These are phyloP conservation scores for Cetradonia linearis DNA, from an alignment of 495 filamentous ascomycete species.

Conservation along the genomic window DNA sequence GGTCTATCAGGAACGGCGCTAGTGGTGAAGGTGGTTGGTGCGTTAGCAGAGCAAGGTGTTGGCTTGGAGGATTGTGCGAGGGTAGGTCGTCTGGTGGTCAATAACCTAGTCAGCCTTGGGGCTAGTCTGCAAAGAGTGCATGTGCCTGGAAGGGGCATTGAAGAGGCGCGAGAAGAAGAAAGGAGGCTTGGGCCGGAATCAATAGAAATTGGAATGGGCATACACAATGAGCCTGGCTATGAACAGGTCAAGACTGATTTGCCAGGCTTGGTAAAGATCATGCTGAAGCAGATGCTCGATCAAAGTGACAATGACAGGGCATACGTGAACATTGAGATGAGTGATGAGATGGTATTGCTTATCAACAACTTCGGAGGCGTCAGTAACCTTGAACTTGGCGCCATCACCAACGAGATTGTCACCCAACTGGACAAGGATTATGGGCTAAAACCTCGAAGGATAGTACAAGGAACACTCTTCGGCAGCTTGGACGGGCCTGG, in stretches of 20 bases:
- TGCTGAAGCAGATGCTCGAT: conserved; percentile 77
- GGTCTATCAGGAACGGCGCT: conserved; percentile 88
- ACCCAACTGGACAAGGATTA: conserved; percentile 60
- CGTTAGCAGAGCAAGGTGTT: conserved; percentile 64
- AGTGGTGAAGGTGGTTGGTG: conserved; percentile 81
- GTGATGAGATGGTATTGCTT: conserved; percentile 60
- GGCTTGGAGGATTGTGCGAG: conserved; percentile 56
- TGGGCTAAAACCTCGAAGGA: conserved; percentile 60
- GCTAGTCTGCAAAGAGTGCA: conserved; percentile 83
- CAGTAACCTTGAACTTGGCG: conserved; percentile 77
- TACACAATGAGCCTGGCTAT: conserved; percentile 91
- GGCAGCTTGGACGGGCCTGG: conserved; percentile 88
- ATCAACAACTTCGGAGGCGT: conserved; percentile 95
- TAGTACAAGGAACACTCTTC: conserved; percentile 51
- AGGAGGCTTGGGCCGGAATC: conserved; percentile 39
- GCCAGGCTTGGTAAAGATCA: conserved; percentile 58
- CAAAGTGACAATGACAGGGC: conserved; percentile 67
- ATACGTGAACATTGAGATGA: conserved; percentile 56
- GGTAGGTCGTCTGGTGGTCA: conserved; percentile 59
- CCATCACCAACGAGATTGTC: conserved; percentile 80
- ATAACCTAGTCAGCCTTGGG: conserved; percentile 78
- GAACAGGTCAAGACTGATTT: conserved; percentile 58
- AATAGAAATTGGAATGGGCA: conserved; percentile 94
- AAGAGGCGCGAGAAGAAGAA: conserved; percentile 44
- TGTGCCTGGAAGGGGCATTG: conserved; percentile 62